phyloP scores from a whole-genome alignment of 371 early-diverging fungal genomes.

The Phascolomyces articulosus region DNA sequence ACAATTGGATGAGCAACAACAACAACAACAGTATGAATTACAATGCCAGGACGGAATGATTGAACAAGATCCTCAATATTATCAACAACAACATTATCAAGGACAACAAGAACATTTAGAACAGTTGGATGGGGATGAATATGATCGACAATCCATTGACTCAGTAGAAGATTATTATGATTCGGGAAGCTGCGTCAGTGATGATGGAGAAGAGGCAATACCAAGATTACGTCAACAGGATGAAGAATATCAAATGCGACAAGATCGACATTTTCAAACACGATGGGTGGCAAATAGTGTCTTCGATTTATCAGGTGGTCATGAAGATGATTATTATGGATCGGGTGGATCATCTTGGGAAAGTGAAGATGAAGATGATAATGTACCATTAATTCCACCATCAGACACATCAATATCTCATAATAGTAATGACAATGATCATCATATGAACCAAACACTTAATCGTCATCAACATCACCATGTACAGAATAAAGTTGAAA shows the following conservation, averaged over 20 bases:
- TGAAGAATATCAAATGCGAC: conserved; percentile 32
- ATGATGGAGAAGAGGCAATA: conserved; percentile 31
- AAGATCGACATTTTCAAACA: background rate
- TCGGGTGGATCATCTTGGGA: conserved; percentile 8
- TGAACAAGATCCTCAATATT: background rate
- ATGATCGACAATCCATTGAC: conserved; percentile 9
- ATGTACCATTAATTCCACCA: conserved; percentile 13
- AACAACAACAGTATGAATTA: conserved; percentile 14
- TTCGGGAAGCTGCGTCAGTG: conserved; percentile 39
- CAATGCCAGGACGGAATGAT: conserved; percentile 29
- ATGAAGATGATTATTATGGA: conserved; percentile 7
- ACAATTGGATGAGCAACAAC: background rate
- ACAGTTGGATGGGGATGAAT: background rate
- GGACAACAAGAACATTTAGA: background rate
- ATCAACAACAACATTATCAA: background rate
- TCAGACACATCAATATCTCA: background rate
- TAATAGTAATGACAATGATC: background rate
- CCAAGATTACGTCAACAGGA: conserved; percentile 2
- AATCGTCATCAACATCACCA: background rate
- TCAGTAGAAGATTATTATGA: conserved; percentile 35
- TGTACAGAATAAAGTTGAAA: background rate
- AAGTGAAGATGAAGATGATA: conserved; percentile 17
- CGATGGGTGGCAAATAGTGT: conserved; percentile 25
- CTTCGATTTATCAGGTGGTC: conserved; percentile 30
- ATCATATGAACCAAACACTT: too few species aligned